Base-by-base conservation (phyloP, 73 alveolate genomes). In the Paramecium sexaurelia region DNA sequence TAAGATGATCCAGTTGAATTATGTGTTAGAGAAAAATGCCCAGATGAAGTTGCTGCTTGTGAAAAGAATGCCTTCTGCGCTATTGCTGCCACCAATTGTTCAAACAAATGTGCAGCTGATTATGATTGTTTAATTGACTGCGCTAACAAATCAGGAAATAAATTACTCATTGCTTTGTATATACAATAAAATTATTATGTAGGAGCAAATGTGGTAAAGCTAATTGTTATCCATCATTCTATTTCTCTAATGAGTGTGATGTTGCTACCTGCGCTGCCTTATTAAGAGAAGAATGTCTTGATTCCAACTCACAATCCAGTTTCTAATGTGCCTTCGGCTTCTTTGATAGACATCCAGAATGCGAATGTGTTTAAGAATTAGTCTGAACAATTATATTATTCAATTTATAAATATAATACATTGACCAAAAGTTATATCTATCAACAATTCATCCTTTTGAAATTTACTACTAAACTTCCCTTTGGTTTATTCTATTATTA, bases 291-390 rank as follows among this genome's bases (percentile, higher is more conserved):
- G 90, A 78, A 45, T 78, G 90, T 1, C 19, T 78, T 26, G 73
- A 78, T 40, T 0, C 6, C 7, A 39, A 39, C 13, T 22, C 55
- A 37, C 5, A 17, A 19, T 15, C 24, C 19, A 39, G 55, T 45
- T 39, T 78, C 33, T 7, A 26, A 20, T 78, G 90, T 61, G 73
- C 90, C 11, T 39, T 45, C 22, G 55, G 75, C 6, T 78, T 78
- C 90, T 78, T 78, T 36, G 68, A 78, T 7, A 78, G 90, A 78
- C 68, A 78, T 43, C 68, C 90, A 5, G 68, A 78, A 78, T 78
- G 90, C 55, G 69, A 37, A 41, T 78, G 90, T 26, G 90, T 78
- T 26, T 29, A 43, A 71, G 86, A 71, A 33, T 19, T 71, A 36
- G 43, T 71, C 35, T 71, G 86, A 71, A 61, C 22, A 51, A 51